These are phyloP conservation scores for Noccaea bulbosa DNA, from an alignment of 345 rosid genomes.

Conservation along the genomic window DNA sequence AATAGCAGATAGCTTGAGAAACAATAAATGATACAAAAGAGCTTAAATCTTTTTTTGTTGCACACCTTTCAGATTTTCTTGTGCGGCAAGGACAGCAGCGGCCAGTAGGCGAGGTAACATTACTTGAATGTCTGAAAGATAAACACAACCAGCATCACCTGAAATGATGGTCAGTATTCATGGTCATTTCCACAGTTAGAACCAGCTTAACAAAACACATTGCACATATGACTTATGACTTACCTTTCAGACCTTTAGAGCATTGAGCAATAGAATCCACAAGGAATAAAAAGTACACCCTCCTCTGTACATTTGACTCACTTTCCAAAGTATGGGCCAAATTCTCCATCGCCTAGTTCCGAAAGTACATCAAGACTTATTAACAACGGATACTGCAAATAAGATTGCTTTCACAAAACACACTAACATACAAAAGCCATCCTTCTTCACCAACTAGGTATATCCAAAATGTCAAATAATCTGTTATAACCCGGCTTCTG, in stretches of 20 bases:
- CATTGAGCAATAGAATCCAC: constrained; percentile 95
- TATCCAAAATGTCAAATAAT: no score
- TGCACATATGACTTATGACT: constrained; percentile 15
- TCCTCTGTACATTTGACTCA: constrained; percentile 76
- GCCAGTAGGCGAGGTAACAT: constrained; percentile 69
- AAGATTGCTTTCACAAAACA: no score
- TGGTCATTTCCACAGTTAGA: not conserved
- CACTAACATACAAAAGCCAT: no score
- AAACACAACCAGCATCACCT: constrained; percentile 79
- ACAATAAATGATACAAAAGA: constrained; percentile 3
- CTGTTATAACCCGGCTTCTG: no score
- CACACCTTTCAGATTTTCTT: constrained; percentile 87
- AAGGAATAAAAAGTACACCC: constrained; percentile 92
- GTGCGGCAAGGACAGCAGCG: constrained; percentile 88
- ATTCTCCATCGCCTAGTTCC: constrained; percentile 68
- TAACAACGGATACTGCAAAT: no score
- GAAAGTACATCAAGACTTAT: not conserved
- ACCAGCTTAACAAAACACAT: not conserved
- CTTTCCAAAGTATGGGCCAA: constrained; percentile 70
- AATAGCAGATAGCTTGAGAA: constrained; percentile 7
- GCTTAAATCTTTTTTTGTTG: not conserved
- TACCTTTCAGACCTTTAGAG: constrained; percentile 85
- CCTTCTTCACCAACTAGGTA: no score
- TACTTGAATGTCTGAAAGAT: constrained; percentile 75
- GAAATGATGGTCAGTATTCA: constrained; percentile 17